Evolutionary conservation across 768 basidiomycete species (phyloP), one percentile per base, ranked within the genome.

Genomic region (Postia placenta): DNA sequence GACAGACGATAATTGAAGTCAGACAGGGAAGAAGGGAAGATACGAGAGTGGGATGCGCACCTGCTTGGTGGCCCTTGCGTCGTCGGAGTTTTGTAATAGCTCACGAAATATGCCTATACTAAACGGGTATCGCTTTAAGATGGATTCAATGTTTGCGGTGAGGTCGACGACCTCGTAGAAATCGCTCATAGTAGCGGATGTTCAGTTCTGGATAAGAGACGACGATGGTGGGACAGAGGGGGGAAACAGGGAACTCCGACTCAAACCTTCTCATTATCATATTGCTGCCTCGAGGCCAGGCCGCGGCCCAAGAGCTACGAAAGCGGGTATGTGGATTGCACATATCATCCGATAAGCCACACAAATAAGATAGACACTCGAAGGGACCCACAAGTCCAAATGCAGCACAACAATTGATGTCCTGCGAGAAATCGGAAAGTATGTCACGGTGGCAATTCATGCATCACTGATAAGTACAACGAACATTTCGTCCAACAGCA

Each of bases 71-170:
- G 74, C 77, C n/a, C 64, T 60, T 0, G 76, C 74, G 56, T 79
- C 77, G 39, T 78, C 74, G 0, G 75, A 72, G 47, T 79, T 79
- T 58, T 75, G 74, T 2, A 76, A 22, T 0, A 76, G 38, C 47
- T 79, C 77, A 5, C 74, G 66, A 14, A 78, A 59, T 2, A 76
- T 49, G 0, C 73, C 72, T 19, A 70, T 62, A 5, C 72, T 72
- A 47, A 70, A 74, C 0, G 75, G 74, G 52, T 79, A 79, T 2
- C 60, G 65, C 0, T 65, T 62, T 0, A 78, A 53, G 1, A 79
- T 75, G 2, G 49, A 42, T 11, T 41, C 17, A 27, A 56, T 53
- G 11, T 25, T 41, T 7, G 55, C 51, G 9, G 52, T 53, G 9
- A 48, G 48, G 42, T 49, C 48, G 25, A 53, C 46, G 3, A 19